Evolutionary conservation across 2,329 filamentous ascomycete species (phyloP), one percentile per base, ranked within the genome.

Genomic region (Alternaria ethzedia): DNA sequence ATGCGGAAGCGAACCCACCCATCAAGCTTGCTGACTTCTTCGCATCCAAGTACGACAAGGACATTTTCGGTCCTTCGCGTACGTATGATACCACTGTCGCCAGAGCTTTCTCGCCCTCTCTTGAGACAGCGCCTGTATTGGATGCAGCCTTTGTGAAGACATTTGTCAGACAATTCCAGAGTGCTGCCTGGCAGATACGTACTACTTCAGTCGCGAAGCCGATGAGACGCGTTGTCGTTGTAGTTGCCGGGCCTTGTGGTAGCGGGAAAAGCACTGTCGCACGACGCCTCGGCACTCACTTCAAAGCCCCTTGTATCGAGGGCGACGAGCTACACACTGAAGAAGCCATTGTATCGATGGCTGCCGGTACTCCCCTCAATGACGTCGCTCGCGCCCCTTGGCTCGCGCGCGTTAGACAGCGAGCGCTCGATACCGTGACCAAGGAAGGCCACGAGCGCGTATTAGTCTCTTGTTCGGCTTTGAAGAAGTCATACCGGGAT

Each of bases 21-120:
- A 80, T 86, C 65, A 87, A 87, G 71, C 77, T 87, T 1, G 63
- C 86, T 1, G 84, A 86, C 45, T 88, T 86, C 76, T 87, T 86
- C 61, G 74, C 80, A 5, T 76, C 77, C 3, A 87, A 87, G 69
- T 88, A 87, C 64, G 83, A 84, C 51, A 62, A 59, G 3, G 67
- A 69, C n/a, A 45, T 15, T 2, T 70, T 69, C 45, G 51, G 54
- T 6, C 59, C 69, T 30, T 47, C 56, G 3, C 51, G 66, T 20
- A 71, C 66, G 5, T 74, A 71, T 30, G 63, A 69, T 4, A 74
- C 70, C 5, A 50, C 23, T 9, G 49, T 66, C 20, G 70, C 71
- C 25, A 47, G 64, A 5, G 17, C 32, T 2, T 66, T 64, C 30
- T 74, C 71, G 10, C 66, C 67, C 9, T 43, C 70, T 5, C 59